Evolutionary conservation across 768 basidiomycete genomes (phyloP), one percentile per base, ranked within the genome.

Genomic region (Hysterangium stoloniferum): DNA sequence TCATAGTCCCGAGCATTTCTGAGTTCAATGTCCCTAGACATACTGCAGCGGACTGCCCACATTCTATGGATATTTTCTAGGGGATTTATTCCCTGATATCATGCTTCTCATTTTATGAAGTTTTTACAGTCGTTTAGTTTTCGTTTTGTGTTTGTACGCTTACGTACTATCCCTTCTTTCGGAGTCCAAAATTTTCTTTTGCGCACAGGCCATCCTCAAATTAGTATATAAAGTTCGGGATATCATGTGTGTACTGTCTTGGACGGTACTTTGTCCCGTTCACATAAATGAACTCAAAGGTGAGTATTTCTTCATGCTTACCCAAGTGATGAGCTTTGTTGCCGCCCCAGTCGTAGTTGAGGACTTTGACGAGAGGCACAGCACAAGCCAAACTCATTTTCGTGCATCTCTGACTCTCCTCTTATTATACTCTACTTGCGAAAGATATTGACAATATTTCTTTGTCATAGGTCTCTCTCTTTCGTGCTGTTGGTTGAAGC

Each of bases 61-160:
- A 90, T 64, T 89, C 88, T 9, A 66, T 82, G 64, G 91, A 94
- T 66, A 85, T 93, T 52, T 94, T 93, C 68, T 93, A 67, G 44
- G 8, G 12, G 17, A 6, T 44, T 44, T 22, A 31, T 29, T 9
- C 13, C 29, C 20, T 45, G 15, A n/a, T 20, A 19, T 42, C 29
- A 22, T 15, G 8, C 19, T 11, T 22, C 4, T 29, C 33, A 11
- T 34, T n/a, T 34, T 34, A 9, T 34, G 9, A n/a, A 34, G 9
- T 34, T 9, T 34, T 34, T 34, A 34, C 12, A 9, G 17, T 34
- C 33, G 17, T 34, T 34, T 17, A 34, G 11, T 34, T 17, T 34
- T 34, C 33, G 33, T 34, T 31, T 29, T 29, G 20, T 45, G 44
- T 22, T 31, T 45, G 44, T 45, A 45, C 17, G 44, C 44, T 45